phyloP scores from a whole-genome alignment of 2,329 filamentous ascomycete genomes.

The Colletotrichum sublineola region DNA sequence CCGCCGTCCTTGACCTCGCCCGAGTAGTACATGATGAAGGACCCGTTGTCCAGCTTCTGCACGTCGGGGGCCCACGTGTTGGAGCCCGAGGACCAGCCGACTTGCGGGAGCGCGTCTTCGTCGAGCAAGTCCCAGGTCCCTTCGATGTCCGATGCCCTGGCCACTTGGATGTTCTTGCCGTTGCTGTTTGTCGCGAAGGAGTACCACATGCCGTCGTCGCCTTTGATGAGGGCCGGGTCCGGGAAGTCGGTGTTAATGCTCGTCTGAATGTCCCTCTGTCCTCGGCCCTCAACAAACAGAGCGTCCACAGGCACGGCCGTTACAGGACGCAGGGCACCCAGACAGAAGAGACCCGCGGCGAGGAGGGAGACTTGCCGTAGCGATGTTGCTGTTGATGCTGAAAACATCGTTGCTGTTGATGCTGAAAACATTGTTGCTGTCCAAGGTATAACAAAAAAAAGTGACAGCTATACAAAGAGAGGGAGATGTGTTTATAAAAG shows the following conservation, averaged over 20 bases:
- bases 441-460: conserved; percentile 23
- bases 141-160: conserved; percentile 61
- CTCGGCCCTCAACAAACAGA: conserved; percentile 32
- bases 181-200: conserved; percentile 69
- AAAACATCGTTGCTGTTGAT: conserved; percentile 30
- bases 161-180: conserved; percentile 66
- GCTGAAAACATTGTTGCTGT: conserved; percentile 27
- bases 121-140: conserved; percentile 62
- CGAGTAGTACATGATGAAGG: conserved; percentile 72
- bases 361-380: conserved; percentile 19
- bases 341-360: conserved; percentile 26
- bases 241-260: conserved; percentile 62
- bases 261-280: conserved; percentile 16
- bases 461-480: conserved; percentile 18
- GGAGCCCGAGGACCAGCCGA: conserved; percentile 65
- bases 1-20: conserved; percentile 57
- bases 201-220: conserved; percentile 64
- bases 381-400: conserved; percentile 19
- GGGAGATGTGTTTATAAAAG: neutral
- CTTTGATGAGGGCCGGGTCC: conserved; percentile 66
- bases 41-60: conserved; percentile 60
- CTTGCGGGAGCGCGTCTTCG: conserved; percentile 67
- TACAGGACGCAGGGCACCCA: conserved; percentile 18
- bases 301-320: conserved; percentile 24
- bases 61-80: conserved; percentile 75